phyloP scores from a whole-genome alignment of 371 early-diverging fungal species.

The Sporodiniella umbellata region DNA sequence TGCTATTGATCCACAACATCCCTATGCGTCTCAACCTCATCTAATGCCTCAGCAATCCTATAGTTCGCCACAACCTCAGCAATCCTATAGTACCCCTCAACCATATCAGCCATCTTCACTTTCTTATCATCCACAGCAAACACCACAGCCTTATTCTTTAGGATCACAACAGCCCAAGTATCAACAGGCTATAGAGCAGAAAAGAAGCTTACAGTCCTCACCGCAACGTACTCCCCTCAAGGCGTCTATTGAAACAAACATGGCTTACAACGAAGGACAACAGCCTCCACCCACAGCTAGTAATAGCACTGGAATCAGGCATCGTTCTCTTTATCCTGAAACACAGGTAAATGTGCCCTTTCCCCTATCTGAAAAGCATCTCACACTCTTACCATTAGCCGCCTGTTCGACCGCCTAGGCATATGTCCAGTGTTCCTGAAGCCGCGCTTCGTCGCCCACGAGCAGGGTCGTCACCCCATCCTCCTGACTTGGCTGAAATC shows the following conservation, averaged over 20 bases:
- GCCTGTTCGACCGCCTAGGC: constrained; percentile 35
- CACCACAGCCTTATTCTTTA: not conserved
- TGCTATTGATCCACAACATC: constrained; percentile 8
- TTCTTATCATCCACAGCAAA: constrained; percentile 20
- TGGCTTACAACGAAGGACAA: not conserved
- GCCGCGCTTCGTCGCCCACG: constrained; percentile 47
- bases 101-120: not conserved
- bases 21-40: too few species aligned
- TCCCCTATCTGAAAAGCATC: not conserved
- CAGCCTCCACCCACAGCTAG: not conserved
- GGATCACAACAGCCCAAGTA: constrained; percentile 4
- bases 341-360: constrained; percentile 7
- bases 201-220: constrained; percentile 1
- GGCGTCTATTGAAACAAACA: not conserved
- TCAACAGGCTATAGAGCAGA: not conserved
- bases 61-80: constrained; percentile 2
- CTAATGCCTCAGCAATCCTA: too few species aligned
- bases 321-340: constrained; percentile 18
- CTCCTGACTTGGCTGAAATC: constrained; percentile 30
- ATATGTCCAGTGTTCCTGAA: constrained; percentile 43
- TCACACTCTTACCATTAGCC: constrained; percentile 8
- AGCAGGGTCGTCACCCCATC: constrained; percentile 36
- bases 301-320: constrained; percentile 8
- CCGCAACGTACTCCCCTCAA: not conserved
- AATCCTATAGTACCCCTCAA: constrained; percentile 8